Base-by-base conservation (phyloP, 257 asterid genomes). In the Ajuga chamaepitys region DNA sequence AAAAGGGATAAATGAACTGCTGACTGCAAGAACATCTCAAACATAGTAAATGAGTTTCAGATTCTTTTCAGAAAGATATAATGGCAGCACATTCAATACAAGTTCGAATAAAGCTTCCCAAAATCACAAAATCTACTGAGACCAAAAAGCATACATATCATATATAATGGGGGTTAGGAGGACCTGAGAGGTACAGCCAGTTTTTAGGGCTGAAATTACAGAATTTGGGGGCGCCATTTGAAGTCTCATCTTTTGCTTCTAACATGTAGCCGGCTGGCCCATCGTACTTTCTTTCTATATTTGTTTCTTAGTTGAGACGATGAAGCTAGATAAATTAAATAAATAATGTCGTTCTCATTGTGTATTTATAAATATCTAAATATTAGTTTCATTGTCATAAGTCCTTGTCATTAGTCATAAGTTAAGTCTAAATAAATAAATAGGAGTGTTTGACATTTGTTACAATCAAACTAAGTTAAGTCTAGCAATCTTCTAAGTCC, bases 191-290 rank as follows among this genome's bases (percentile, higher is more conserved):
- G 32, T 21, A 46, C 72, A 54, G 14, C 59, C 72, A n/a, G 42
- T 65, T 67, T 52, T 78, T 11, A 58, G 55, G 9, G 74, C 75
- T 42, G 81, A 69, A 66, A 78, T 46, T 48, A 64, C 70, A 44
- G 68, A 47, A 64, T 42, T 70, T 74, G 68, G 74, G 58, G 85
- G 68, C 71, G 73, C 61, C 42, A 72, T 74, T 57, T 78, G 76
- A 46, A 75, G 62, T 22, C 75, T 71, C 88, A 80, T 85, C 30
- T 60, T 32, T 70, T 14, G 62, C 14, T 40, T 12, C 52, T 58
- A 48, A 5, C 56, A 48, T 3, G 70, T 35, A 41, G 55, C 51
- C 12, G 12, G n/a, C n/a, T n/a, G n/a, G n/a, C n/a, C n/a, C n/a
- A n/a, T n/a, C n/a, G n/a, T n/a, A n/a, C n/a, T n/a, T n/a, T n/a